Base-by-base conservation (phyloP, 495 filamentous ascomycete species). In the Corynascus novoguineensis region DNA sequence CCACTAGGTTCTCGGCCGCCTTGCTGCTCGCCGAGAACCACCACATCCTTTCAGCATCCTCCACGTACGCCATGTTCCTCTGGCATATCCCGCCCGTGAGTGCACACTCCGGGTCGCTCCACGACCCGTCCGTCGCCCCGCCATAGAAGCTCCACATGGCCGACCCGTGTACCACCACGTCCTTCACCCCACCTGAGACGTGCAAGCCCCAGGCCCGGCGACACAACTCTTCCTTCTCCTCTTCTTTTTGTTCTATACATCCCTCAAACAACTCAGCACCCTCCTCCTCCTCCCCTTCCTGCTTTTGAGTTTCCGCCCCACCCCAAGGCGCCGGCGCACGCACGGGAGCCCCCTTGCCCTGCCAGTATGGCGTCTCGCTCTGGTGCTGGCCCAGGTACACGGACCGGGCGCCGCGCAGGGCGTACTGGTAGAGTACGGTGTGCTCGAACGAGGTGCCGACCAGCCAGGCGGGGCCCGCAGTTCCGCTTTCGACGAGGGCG, bases 311-410 rank as follows among this genome's bases (percentile, higher is more conserved):
- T n/a, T n/a, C n/a, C n/a, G n/a, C n/a, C n/a, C n/a, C n/a, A n/a
- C n/a, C n/a, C 64, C 59, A 68, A 29, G 62, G 66, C 38, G 42
- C 56, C n/a, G 62, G 62, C 19, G 66, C 66, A 22, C 58, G 72
- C 49, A 74, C 70, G 0, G 87, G 83, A 66, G 87, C 88, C 8
- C 60, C 58, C 10, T 34, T 22, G 34, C 80, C 73, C 71, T 90
- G 87, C 72, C 81, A 88, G 71, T 92, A 91, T 6, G 86, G 84
- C 0, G 81, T 83, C 64, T 92, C 87, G 11, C 85, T 81, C 64
- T 90, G 88, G 49, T 88, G 83, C 38, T 83, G 68, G 3, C 77
- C 82, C 63, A 84, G 79, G 69, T 83, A 87, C 48, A 88, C 73
- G 61, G 86, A 82, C 57, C 77, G 63, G 3, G 86, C 84, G 42